These are phyloP conservation scores for Allium sativum DNA, from an alignment of 106 monocot species.

Conservation along the genomic window DNA sequence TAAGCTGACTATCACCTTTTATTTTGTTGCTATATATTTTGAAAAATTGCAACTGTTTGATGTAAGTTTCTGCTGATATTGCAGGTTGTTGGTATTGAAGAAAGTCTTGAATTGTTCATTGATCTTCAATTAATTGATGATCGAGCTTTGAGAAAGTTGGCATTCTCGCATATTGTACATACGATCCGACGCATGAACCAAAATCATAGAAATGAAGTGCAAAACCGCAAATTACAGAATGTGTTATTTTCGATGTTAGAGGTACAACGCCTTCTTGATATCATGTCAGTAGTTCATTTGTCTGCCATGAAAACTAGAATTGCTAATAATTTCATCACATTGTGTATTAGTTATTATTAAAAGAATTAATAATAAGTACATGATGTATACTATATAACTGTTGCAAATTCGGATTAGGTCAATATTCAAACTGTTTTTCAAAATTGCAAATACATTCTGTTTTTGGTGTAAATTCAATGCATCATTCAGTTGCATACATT, in stretches of 20 bases:
- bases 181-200: slow-evolving; percentile 83
- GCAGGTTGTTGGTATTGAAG: slow-evolving; percentile 62
- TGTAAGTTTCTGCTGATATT: not conserved
- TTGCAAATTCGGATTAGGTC: no score
- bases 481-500: not conserved
- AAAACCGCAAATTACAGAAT: slow-evolving; percentile 69
- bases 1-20: no score
- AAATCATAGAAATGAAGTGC: slow-evolving; percentile 70
- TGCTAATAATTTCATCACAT: no score
- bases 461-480: not conserved
- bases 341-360: no score
- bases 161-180: slow-evolving; percentile 66
- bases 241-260: slow-evolving; percentile 54
- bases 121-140: slow-evolving; percentile 85
- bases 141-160: slow-evolving; percentile 45
- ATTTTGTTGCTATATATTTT: no score
- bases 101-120: slow-evolving; percentile 75
- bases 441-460: no score
- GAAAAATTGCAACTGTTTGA: no score
- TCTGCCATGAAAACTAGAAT: no score
- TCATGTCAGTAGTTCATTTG: no score
- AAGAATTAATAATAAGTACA: no score
- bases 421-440: no score
- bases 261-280: slow-evolving; percentile 18
- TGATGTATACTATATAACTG: no score